Evolutionary conservation across 805 yeast species (phyloP), one percentile per base, ranked within the genome.

Genomic region (Ogataea methanolica): DNA sequence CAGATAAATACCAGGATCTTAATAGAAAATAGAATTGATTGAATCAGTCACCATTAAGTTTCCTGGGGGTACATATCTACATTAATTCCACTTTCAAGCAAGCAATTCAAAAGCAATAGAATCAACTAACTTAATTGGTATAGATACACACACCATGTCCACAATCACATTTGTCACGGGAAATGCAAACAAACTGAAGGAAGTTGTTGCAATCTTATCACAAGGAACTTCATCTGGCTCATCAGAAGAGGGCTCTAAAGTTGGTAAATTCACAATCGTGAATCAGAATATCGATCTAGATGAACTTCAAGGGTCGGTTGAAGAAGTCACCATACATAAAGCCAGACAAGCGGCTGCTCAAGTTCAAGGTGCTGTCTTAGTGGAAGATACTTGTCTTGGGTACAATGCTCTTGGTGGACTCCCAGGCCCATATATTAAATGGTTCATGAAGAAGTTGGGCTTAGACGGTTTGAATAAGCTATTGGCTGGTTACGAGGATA

Each of bases 311-410:
- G 99, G 97, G 31, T 69, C 92, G 21, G 77, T 90, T 42, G 83
- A 83, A 38, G 87, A 86, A 46, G 92, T 94, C 39, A 86, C 96
- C 0, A 74, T 72, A 40, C 88, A 82, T 60, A 94, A 94, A 65
- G 88, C 95, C 47, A 68, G 74, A 58, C 75, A 82, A 12, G 96
- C 96, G 2, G 85, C 92, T 6, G 60, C 65, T 12, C 61, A 78
- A 8, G 64, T 82, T 29, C 45, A 66, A 3, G 94, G 96, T 0
- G 92, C 98, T 0, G 97, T 89, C 0, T 73, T 94, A 48, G 97
- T 91, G 3, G 99, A 94, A 63, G 99, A 94, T 60, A 94, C 99
- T 0, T 91, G 96, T 43, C 76, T 94, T 36, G 88, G 85, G 4
- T 94, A 86, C 66, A 77, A 77, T 43, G 96, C 96, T 2, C 74